Evolutionary conservation across 345 rosid species (phyloP), one percentile per base, ranked within the genome.

Genomic region (Kandelia obovata): DNA sequence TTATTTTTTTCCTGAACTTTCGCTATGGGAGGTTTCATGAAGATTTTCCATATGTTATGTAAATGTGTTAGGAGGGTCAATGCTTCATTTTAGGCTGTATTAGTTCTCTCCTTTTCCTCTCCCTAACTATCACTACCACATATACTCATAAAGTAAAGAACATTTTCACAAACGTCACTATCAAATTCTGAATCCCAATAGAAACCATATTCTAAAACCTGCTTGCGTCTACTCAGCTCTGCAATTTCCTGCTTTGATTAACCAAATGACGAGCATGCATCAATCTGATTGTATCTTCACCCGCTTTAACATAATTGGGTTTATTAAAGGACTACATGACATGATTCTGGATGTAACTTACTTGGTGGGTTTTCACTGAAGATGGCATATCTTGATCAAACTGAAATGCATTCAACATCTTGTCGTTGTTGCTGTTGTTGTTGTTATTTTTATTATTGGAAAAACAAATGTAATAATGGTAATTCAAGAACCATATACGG

Each of bases 181-280:
- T 15, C 47, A 11, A 39, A 39, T 39, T 3, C 47, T 32, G 75
- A 26, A 46, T 5, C 65, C 23, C 53, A 32, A 49, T 71, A 71
- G 34, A 64, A 64, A 21, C 23, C 31, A 13, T 47, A 20, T 64
- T 72, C 65, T 11, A 72, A 8, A 57, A 25, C 64, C 64, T 25
- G 28, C 49, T 60, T 32, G 7, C 51, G 20, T 4, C 25, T 21
- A 4, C 60, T 49, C 13, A 10, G 28, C 75, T 57, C 10, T 43
- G 17, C 6, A 10, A 25, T 37, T 62, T 26, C 62, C 73, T 70
- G 73, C n/a, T 58, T 62, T 43, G 52, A n/a, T 9, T 55, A 15
- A 32, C 3, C 53, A 49, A 1, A 21, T 17, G 23, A 21, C 8
- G 47, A 28, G 4, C 8, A 7, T 1, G 59, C 58, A 52, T 53